phyloP scores from a whole-genome alignment of 2,329 filamentous ascomycete genomes.

The Tympanopsis confertula region DNA sequence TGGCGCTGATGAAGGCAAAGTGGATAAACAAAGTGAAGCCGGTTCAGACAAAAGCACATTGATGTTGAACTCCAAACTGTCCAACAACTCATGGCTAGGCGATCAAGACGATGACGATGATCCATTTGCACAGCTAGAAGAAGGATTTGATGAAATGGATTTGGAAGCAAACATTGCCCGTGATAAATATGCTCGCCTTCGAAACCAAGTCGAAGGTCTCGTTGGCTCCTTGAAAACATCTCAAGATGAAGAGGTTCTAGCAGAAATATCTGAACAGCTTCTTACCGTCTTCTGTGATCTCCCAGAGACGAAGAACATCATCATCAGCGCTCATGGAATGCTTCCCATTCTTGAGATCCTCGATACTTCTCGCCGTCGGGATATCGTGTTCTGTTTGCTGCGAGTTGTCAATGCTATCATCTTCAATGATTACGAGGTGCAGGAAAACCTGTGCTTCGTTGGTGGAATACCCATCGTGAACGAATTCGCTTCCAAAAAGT shows the following conservation, averaged over 20 bases:
- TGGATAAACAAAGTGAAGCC: neutral
- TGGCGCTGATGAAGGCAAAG: constrained; percentile 40
- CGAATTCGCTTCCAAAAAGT: constrained; percentile 88
- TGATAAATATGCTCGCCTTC: constrained; percentile 82
- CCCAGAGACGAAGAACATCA: constrained; percentile 78
- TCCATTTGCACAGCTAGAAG: constrained; percentile 89
- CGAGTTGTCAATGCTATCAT: constrained; percentile 92
- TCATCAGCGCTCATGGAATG: constrained; percentile 87
- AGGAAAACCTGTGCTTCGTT: constrained; percentile 94
- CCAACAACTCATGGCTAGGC: constrained; percentile 76
- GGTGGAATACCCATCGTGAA: constrained; percentile 96
- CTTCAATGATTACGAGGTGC: constrained; percentile 81
- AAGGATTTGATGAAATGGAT: constrained; percentile 91
- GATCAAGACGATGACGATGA: constrained; percentile 91
- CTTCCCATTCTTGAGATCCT: constrained; percentile 90
- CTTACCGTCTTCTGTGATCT: constrained; percentile 76
- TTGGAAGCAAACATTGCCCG: constrained; percentile 91
- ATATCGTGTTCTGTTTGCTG: constrained; percentile 74
- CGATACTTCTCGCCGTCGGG: constrained; percentile 70
- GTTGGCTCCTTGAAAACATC: constrained; percentile 81
- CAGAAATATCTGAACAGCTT: constrained; percentile 75
- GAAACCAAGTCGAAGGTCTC: constrained; percentile 74
- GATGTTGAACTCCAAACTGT: constrained; percentile 80
- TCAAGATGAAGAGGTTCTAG: constrained; percentile 74
- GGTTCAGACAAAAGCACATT: constrained; percentile 34